phyloP scores from a whole-genome alignment of 148 eudicot genomes.

The Amaranthus palmeri region DNA sequence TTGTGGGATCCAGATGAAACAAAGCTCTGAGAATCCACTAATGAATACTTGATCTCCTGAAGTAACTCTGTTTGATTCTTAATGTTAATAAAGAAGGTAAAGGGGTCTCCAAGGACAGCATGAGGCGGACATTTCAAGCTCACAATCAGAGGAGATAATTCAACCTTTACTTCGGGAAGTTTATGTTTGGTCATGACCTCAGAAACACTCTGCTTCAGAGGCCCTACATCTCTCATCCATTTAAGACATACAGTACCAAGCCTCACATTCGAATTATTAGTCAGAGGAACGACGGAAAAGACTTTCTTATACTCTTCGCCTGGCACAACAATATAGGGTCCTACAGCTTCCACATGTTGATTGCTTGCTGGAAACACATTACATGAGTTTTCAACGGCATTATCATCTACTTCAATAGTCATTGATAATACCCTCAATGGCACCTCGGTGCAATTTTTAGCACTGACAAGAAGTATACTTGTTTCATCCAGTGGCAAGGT shows the following conservation, averaged over 20 bases:
- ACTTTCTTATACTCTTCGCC: constrained; percentile 81
- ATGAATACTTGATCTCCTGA: constrained; percentile 80
- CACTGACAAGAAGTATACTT: constrained; percentile 62
- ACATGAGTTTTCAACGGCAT: constrained; percentile 37
- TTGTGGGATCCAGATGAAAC: constrained; percentile 76
- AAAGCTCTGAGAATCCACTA: constrained; percentile 85
- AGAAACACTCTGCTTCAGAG: constrained; percentile 24
- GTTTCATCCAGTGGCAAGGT: constrained; percentile 67
- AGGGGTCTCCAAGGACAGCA: constrained; percentile 81
- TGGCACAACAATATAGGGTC: constrained; percentile 52
- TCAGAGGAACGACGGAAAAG: constrained; percentile 57
- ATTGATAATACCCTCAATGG: constrained; percentile 72
- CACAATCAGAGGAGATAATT: constrained; percentile 62
- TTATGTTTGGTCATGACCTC: constrained; percentile 61
- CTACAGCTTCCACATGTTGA: constrained; percentile 24
- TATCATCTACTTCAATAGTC: constrained; percentile 56
- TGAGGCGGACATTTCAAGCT: constrained; percentile 85
- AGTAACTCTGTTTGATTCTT: constrained; percentile 70
- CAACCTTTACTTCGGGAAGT: constrained; percentile 76
- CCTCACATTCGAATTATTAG: constrained; percentile 39
- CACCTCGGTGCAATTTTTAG: constrained; percentile 78
- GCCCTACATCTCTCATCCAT: constrained; percentile 58
- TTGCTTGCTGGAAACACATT: constrained; percentile 38
- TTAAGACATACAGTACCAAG: constrained; percentile 61
- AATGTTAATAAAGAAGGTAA: constrained; percentile 60